These are phyloP conservation scores for Pyrus communis DNA, from an alignment of 306 rosid genomes.

Conservation along the genomic window DNA sequence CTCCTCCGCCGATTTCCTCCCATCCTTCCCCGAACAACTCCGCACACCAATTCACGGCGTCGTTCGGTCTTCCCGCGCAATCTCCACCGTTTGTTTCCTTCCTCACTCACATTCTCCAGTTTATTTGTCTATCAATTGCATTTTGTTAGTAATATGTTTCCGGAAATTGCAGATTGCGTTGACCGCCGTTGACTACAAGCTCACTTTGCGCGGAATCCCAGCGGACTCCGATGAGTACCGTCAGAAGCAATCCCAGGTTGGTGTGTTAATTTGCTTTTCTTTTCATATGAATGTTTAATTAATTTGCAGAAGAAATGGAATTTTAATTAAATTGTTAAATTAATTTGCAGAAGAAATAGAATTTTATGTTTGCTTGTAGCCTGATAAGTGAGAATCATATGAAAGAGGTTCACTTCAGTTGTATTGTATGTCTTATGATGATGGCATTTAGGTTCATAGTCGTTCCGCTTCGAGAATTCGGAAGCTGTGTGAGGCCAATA, in stretches of 20 bases:
- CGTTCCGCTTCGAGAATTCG: slow-evolving; percentile 67
- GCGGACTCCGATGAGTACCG: slow-evolving; percentile 53
- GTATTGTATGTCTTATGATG: slow-evolving; percentile 4
- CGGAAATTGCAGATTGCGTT: slow-evolving; percentile 40
- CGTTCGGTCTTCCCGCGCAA: slow-evolving; percentile 69
- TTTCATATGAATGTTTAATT: not conserved
- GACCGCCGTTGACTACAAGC: slow-evolving; percentile 58
- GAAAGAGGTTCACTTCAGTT: not conserved
- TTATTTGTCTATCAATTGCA: not conserved
- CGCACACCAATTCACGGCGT: slow-evolving; percentile 39
- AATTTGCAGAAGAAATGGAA: not conserved
- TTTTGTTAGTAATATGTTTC: not conserved
- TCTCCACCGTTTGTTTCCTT: slow-evolving; percentile 42
- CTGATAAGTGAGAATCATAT: not conserved
- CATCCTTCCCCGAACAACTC: slow-evolving; percentile 14
- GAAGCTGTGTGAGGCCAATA: slow-evolving; percentile 71
- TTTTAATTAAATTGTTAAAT: not conserved
- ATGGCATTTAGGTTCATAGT: slow-evolving; percentile 51
- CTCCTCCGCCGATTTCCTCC: slow-evolving; percentile 6
- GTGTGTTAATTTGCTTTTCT: not conserved
- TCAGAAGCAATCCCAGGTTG: slow-evolving; percentile 49
- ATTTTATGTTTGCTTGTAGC: not conserved
- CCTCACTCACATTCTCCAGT: not conserved
- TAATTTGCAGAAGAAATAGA: not conserved
- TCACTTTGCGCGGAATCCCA: slow-evolving; percentile 43